These are phyloP conservation scores for Lachancea sp. DNA, from an alignment of 805 yeast genomes.

Conservation along the genomic window DNA sequence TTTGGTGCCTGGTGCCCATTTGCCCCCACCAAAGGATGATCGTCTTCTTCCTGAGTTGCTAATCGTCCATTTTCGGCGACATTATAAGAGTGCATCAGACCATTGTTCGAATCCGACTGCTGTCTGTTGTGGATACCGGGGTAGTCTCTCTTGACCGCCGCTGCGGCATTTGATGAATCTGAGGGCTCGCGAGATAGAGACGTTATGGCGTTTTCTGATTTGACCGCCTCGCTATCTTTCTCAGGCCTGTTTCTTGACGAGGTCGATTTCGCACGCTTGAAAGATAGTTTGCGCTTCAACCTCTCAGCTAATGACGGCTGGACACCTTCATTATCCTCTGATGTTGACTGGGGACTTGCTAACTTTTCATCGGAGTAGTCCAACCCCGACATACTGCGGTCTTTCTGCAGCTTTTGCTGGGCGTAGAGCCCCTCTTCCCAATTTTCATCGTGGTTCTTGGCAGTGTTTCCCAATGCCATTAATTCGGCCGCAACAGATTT, in stretches of 20 bases:
- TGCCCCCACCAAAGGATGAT: not conserved
- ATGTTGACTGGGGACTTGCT: conserved; percentile 8
- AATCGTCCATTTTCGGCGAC: not conserved
- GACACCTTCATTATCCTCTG: conserved; percentile 12
- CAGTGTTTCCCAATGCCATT: conserved; percentile 73
- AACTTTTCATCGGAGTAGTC: conserved; percentile 9
- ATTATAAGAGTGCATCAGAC: conserved; percentile 18
- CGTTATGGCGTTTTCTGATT: conserved; percentile 1
- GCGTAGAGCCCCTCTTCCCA: conserved; percentile 60
- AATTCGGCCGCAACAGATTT: conserved; percentile 43
- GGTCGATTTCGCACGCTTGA: conserved; percentile 12
- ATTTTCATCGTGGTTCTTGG: conserved; percentile 67
- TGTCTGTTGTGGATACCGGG: conserved; percentile 25
- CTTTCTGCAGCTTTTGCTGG: conserved; percentile 16
- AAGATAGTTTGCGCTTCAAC: conserved; percentile 20
- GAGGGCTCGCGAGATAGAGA: conserved; percentile 7
- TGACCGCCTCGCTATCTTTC: not conserved
- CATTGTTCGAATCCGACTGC: conserved; percentile 27
- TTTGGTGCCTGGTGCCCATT: not conserved
- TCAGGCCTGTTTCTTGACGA: not conserved
- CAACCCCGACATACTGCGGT: conserved; percentile 7
- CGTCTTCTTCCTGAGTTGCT: not conserved
- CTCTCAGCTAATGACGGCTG: conserved; percentile 20
- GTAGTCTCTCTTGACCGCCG: conserved; percentile 15
- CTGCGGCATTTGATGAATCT: conserved; percentile 3